Base-by-base conservation (phyloP, 2,329 filamentous ascomycete genomes). In the Balansia obtecta region DNA sequence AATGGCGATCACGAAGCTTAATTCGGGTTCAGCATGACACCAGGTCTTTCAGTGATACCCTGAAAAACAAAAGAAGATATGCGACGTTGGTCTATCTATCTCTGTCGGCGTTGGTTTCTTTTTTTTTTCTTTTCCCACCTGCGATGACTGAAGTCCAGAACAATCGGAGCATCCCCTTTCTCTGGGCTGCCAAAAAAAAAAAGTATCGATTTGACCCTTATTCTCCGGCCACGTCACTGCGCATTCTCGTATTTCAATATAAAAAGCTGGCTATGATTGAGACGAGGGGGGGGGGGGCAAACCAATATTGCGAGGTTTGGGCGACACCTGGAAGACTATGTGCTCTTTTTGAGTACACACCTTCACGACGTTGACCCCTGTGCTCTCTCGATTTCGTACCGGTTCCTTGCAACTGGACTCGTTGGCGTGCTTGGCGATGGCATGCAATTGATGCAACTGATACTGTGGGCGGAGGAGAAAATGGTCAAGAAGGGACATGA, bases 1-100 rank as follows among this genome's bases (percentile, higher is more conserved):
- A 80, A 80, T 58, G 76, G 75, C 65, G 74, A 77, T 51, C 66
- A 72, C 61, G 73, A 77, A 56, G 72, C 69, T 65, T 74, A 76
- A 58, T 60, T 59, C 54, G 52, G 54, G 50, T 55, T 56, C 55
- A 57, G 55, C 60, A 54, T 56, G 52, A 55, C 57, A 57, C 53
- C 55, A 58, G 60, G 58, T 60, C 60, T 61, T 61, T 61, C 56
- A 57, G 62, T 55, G 60, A 57, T 61, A 60, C 58, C 60, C 57
- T 58, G 51, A 61, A 62, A 27, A 57, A 54, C 50, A 60, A 61
- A 45, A 38, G 16, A 44, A 51, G 49, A 53, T 44, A 63, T 63
- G 64, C 66, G 66, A 68, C 65, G 64, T 69, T 70, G 68, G 65
- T 67, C 64, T 69, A 63, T 67, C 66, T 67, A 69, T 67, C 64